Base-by-base conservation (phyloP, 2,329 filamentous ascomycete species). In the Pseudocercospora cruenta region DNA sequence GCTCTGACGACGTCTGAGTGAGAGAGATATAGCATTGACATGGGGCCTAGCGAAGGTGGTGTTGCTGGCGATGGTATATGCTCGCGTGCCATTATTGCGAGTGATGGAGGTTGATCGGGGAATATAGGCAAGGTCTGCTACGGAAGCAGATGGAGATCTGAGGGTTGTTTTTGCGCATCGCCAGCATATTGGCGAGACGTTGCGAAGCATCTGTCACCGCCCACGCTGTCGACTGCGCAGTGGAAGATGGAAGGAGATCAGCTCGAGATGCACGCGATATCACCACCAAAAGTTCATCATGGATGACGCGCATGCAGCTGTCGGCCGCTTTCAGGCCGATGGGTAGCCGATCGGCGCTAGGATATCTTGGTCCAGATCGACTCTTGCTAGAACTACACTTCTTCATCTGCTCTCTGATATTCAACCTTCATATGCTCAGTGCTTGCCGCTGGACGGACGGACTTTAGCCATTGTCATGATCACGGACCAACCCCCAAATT, bases 81-180 rank as follows among this genome's bases (percentile, higher is more conserved):
- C 58, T 63, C 67, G 62, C 65, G 63, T 62, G 58, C 60, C 36
- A 51, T 7, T 53, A 43, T 58, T 60, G 24, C 58, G 51, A 21
- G 24, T 45, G 43, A 22, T 61, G 24, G 47, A 21, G 24, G 49
- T n/a, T 22, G 33, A 43, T 51, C 2, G n/a, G 4, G 54, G 16
- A 24, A 8, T 33, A 9, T 12, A 16, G 43, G 22, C 47, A 19
- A 69, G 72, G 68, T 70, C 70, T 68, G 67, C 59, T 69, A 64
- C 68, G 69, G 55, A 39, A 68, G 63, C 67, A 64, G 64, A 70
- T 69, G 64, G 70, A 72, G 60, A 66, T 51, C 62, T 64, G 63
- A 70, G 71, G 64, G 70, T 74, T 63, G 58, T 73, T 67, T 67
- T 73, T 73, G 71, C 71, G 68, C 73, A 73, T 72, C 68, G 74